Evolutionary conservation across 805 yeast species (phyloP), one percentile per base, ranked within the genome.

Genomic region (Candida glaebosa): DNA sequence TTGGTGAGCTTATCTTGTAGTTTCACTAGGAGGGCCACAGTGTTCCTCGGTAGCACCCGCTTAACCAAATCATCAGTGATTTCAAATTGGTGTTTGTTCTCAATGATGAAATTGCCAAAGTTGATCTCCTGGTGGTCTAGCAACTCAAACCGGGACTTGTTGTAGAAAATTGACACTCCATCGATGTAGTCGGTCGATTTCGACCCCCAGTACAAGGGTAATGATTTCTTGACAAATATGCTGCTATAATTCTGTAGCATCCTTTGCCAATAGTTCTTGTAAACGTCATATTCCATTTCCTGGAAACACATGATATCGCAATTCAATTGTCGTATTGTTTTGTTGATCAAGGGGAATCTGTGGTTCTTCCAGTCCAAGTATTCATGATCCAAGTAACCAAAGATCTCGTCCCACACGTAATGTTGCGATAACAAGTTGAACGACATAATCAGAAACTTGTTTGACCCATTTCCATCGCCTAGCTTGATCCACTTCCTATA

Each of bases 231-330:
- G 17, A 72, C 67, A 49, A 70, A 79, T 8, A 65, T 50, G 2
- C 81, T 71, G 2, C 67, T 70, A 52, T 69, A 80, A n/a, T 56
- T 45, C 0, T 52, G 48, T 43, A 64, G 56, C 42, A 52, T 43
- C 4, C 60, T 54, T 18, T 54, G 48, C 81, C 80, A 75, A 31
- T 58, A 61, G 5, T 53, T 46, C 8, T 60, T 37, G 45, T 69
- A 76, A n/a, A 69, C 67, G 15, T 54, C 54, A 17, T 59, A 51
- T 16, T 77, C 79, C 65, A 76, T 57, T 57, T 76, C 81, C 47
- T 76, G 81, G 43, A 76, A 63, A 52, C 85, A 81, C 81, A 81
- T 75, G 6, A 81, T 71, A 50, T 79, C 85, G 16, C 78, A 61
- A 41, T 71, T 66, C 28, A 80, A 48, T 39, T 77, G 60, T 4